Evolutionary conservation across 768 basidiomycete genomes (phyloP), one percentile per base, ranked within the genome.

Genomic region (Suillus luteus): DNA sequence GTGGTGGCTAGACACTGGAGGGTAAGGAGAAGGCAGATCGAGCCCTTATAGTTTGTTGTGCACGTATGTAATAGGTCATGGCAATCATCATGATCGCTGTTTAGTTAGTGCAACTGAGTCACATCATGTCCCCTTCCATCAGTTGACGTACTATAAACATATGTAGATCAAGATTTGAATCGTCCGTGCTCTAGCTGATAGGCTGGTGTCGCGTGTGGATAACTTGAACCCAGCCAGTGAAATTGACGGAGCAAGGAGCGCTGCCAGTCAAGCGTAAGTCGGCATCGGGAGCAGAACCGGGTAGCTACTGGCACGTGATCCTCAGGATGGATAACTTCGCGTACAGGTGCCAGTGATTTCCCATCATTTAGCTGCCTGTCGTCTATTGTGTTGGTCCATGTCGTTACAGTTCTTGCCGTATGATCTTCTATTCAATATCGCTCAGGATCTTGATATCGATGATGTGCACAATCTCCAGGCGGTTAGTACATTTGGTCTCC

Each of bases 401-500:
- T 75, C 76, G 14, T 70, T 83, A 59, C 72, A 74, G 64, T 79
- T 77, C 5, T 78, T 91, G 22, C 89, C 89, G 0, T 90, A 90
- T 73, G 90, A 91, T 77, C 78, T 91, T 22, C 72, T 91, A 51
- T 81, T 91, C 62, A 87, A 88, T 77, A 84, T 91, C 72, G 83
- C 86, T 5, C 81, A 80, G 49, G 84, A 85, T 75, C 81, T 91
- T 38, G 81, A 87, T 66, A 75, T 87, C 68, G 76, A 75, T 54
- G 89, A 90, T 73, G 79, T 91, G 22, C 82, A 85, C 71, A 74
- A 82, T 55, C 73, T 91, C 9, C 88, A 89, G 70, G 70, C 82
- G 62, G 89, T 90, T 74, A 81, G 87, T 78, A 8, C 22, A 38
- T 37, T 33, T 62, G 27, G 59, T 62, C n/a, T n/a, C 48, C 37